These are phyloP conservation scores for Suhomyces tanzawaensis DNA, from an alignment of 805 yeast genomes.

Conservation along the genomic window DNA sequence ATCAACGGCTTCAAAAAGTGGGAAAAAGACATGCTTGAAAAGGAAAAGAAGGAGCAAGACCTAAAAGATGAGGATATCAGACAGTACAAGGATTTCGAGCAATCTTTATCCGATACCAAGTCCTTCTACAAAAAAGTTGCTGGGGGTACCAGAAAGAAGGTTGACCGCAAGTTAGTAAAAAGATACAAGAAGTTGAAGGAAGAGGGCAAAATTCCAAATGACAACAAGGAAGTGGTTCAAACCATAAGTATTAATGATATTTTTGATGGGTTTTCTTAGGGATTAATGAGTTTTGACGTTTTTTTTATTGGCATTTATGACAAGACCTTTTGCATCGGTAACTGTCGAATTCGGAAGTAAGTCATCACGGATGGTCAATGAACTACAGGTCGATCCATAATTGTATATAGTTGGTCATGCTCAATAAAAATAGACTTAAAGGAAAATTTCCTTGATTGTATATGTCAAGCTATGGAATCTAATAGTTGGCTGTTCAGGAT, in stretches of 20 bases:
- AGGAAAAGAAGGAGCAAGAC: constrained; percentile 17
- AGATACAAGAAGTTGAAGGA: constrained; percentile 30
- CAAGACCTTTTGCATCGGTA: too few species aligned
- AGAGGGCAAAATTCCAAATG: constrained; percentile 23
- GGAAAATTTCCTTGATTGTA: too few species aligned
- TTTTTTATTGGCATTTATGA: too few species aligned
- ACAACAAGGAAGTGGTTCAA: constrained; percentile 4
- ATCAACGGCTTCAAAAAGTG: constrained; percentile 32
- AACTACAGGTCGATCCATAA: too few species aligned
- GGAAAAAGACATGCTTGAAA: constrained; percentile 29
- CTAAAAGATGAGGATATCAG: constrained; percentile 20
- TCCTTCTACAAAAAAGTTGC: constrained; percentile 23
- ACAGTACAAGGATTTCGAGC: constrained; percentile 21
- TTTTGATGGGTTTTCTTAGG: constrained; percentile 1
- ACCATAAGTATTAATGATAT: constrained; percentile 2
- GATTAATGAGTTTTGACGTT: too few species aligned
- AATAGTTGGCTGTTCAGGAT: too few species aligned
- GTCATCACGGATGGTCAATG: too few species aligned
- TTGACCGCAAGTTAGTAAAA: constrained; percentile 34
- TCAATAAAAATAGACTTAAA: too few species aligned
- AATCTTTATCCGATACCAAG: constrained; percentile 19
- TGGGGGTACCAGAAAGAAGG: constrained; percentile 27
- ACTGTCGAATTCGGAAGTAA: too few species aligned
- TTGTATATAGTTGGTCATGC: too few species aligned
- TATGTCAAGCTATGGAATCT: too few species aligned